phyloP scores from a whole-genome alignment of 352 stramenopile genomes.

The Globisporangium mamillatum region DNA sequence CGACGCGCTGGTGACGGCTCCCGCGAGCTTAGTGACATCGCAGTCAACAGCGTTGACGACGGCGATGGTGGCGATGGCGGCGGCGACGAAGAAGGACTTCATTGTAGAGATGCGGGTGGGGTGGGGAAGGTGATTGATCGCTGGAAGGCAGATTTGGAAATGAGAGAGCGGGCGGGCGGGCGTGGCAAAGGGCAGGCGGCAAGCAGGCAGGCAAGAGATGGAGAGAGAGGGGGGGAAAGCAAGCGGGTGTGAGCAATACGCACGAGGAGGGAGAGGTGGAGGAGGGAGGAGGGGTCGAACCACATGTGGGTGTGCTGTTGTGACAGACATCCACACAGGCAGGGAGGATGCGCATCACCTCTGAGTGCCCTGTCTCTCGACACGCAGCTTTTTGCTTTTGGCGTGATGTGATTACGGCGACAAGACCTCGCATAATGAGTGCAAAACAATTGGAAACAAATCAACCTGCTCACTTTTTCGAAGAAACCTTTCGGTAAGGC shows the following conservation, averaged over 20 bases:
- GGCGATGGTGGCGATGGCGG: constrained; percentile 17
- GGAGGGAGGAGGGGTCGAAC: neutral
- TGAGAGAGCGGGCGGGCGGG: neutral
- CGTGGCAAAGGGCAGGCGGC: neutral
- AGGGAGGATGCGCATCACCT: no score
- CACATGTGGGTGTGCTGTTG: neutral
- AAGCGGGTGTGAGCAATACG: neutral
- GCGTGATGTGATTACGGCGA: neutral
- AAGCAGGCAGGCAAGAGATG: neutral
- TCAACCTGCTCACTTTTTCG: no score
- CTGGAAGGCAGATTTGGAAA: constrained; percentile 3
- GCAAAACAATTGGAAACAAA: no score
- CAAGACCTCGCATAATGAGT: neutral
- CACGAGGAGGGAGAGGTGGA: neutral
- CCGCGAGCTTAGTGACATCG: constrained; percentile 22
- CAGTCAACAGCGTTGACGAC: constrained; percentile 24
- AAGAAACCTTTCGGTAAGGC: no score
- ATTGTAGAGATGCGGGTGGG: constrained; percentile 19
- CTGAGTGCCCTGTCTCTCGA: neutral
- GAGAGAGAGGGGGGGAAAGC: neutral
- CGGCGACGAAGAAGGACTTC: constrained; percentile 25
- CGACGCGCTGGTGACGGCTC: constrained; percentile 17
- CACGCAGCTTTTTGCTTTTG: neutral
- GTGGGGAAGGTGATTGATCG: neutral
- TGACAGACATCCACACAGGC: neutral